A percentile compares a stretch with the other conserved stretches of the same genome.
phyloP scores from a whole-genome alignment of 352 stramenopile genomes.

The Globisporangium apiculatum region DNA sequence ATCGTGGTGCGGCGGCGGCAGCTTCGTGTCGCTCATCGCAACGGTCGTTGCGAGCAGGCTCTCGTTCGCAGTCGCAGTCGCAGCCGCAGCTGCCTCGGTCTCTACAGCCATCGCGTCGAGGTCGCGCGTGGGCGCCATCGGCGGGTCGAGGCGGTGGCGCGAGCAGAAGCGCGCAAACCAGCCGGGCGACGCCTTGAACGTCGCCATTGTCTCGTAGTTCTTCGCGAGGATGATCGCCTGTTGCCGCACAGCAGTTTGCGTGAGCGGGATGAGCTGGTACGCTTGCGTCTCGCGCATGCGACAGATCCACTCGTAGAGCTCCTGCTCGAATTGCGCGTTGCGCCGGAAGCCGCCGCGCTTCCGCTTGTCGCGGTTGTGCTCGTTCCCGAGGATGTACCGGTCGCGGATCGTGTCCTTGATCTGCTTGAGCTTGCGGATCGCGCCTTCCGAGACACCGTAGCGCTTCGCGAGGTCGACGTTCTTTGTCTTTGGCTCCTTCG shows the following conservation, averaged over 20 bases:
- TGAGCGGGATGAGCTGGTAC: slow-evolving; percentile 81
- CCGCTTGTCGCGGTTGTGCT: slow-evolving; percentile 83
- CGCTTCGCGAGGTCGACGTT: slow-evolving; percentile 81
- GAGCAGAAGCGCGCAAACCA: slow-evolving; percentile 88
- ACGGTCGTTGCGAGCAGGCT: slow-evolving; percentile 5
- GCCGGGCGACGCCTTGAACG: slow-evolving; percentile 80
- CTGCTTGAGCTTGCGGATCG: slow-evolving; percentile 86
- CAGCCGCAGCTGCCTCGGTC: slow-evolving; percentile 6
- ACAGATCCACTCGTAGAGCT: slow-evolving; percentile 84
- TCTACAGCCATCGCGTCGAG: slow-evolving; percentile 1
- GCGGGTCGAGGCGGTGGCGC: slow-evolving; percentile 69
- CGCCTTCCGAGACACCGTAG: slow-evolving; percentile 81
- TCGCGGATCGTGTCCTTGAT: slow-evolving; percentile 82
- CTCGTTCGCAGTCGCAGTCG: slow-evolving; percentile 6
- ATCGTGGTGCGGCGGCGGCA: not conserved
- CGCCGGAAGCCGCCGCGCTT: slow-evolving; percentile 79
- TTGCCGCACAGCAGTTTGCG: slow-evolving; percentile 76
- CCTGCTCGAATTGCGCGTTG: slow-evolving; percentile 80
- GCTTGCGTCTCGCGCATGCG: slow-evolving; percentile 74
- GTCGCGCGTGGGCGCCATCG: slow-evolving; percentile 19
- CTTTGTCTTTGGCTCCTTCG: slow-evolving; percentile 78
- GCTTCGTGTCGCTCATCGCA: slow-evolving; percentile 3
- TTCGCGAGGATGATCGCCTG: slow-evolving; percentile 79
- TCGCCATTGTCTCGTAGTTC: slow-evolving; percentile 80
- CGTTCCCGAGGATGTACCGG: slow-evolving; percentile 77